Conservation (phyloP, 23 red algal genomes). For the Gracilariopsis chorda region DNA sequence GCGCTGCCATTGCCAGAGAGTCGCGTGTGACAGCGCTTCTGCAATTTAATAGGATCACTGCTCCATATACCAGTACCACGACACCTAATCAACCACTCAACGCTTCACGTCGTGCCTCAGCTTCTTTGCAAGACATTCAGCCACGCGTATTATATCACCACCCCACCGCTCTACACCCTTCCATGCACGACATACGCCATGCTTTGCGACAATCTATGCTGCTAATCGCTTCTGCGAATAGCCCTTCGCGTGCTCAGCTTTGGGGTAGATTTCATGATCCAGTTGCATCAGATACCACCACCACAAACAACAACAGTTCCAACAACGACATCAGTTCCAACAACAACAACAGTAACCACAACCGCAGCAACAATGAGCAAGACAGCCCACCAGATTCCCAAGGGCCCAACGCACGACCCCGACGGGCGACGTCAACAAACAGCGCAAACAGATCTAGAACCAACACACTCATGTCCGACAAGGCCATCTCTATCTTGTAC, state of each 20-base stretch:
- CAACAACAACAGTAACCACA: no score
- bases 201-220: neutral
- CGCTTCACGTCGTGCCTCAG: neutral
- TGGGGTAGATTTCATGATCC: neutral
- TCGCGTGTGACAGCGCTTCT: neutral
- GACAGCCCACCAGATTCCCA: no score
- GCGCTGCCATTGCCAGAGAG: neutral
- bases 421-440: neutral
- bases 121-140: neutral
- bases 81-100: neutral
- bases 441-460: neutral
- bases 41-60: neutral
- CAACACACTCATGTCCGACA: neutral
- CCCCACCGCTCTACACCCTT: no score
- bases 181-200: no score
- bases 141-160: neutral
- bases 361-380: no score
- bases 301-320: neutral
- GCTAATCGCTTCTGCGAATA: neutral
- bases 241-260: neutral
- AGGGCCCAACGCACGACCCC: no score
- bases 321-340: neutral
- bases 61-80: neutral
- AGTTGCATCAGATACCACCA: neutral
- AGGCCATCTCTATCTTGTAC: slow-evolving; percentile 1